Conservation (phyloP, 2,329 filamentous ascomycete genomes). For the Coleophoma crateriformis region DNA sequence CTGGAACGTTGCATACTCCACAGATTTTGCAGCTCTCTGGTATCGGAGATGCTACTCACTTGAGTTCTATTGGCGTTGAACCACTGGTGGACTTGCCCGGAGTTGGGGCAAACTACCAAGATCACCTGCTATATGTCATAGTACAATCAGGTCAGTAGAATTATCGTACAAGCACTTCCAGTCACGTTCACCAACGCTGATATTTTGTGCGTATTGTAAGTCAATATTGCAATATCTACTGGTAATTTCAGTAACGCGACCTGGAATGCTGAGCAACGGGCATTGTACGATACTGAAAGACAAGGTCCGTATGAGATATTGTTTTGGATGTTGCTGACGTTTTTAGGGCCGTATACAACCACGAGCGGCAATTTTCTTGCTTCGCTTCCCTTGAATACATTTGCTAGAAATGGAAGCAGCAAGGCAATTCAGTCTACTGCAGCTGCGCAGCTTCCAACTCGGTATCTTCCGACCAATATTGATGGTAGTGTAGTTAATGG, state of each 20-base stretch:
- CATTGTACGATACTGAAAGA: conserved; percentile 4
- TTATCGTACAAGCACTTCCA: neutral
- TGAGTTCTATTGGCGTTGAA: conserved; percentile 26
- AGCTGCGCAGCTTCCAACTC: conserved; percentile 1
- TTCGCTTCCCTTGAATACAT: conserved; percentile 5
- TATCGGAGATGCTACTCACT: conserved; percentile 19
- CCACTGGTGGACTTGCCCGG: conserved; percentile 30
- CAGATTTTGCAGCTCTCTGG: conserved; percentile 18
- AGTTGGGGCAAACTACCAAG: conserved; percentile 32
- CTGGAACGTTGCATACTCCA: conserved; percentile 24
- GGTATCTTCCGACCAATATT: conserved; percentile 3
- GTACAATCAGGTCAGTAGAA: conserved; percentile 4
- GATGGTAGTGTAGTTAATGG: conserved; percentile 2
- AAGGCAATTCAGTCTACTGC: conserved; percentile 1
- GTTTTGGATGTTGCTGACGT: neutral
- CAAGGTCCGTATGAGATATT: neutral
- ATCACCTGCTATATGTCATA: conserved; percentile 17
- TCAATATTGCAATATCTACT: conserved; percentile 3
- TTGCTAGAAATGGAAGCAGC: neutral
- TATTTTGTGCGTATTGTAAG: neutral
- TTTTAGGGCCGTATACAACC: conserved; percentile 7
- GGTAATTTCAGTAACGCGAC: conserved; percentile 8
- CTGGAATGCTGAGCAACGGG: conserved; percentile 4
- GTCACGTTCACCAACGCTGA: neutral
- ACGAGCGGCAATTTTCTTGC: conserved; percentile 6